These are phyloP conservation scores for Verticillium dahliae DNA, from an alignment of 2,329 filamentous ascomycete species.

Conservation along the genomic window DNA sequence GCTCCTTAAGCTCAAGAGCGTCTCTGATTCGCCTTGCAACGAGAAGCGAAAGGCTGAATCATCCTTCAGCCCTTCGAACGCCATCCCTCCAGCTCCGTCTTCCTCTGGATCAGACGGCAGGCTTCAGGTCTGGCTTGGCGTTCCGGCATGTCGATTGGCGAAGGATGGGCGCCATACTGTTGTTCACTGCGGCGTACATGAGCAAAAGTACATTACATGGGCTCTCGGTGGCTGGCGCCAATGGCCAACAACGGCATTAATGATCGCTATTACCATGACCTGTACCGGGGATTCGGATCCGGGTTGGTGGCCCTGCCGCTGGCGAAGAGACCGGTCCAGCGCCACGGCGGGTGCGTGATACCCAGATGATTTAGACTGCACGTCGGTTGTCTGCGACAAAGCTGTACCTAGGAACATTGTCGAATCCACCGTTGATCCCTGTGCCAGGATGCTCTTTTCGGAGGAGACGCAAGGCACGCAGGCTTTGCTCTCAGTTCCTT, in stretches of 20 bases:
- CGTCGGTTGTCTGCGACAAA: too few species aligned
- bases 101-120: neutral
- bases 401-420: neutral
- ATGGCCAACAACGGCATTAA: too few species aligned
- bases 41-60: neutral
- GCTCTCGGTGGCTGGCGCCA: too few species aligned
- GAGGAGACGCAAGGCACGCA: neutral
- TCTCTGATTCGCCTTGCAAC: neutral
- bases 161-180: neutral
- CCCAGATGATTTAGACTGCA: too few species aligned
- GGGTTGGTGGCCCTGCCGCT: too few species aligned
- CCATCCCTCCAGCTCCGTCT: neutral
- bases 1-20: neutral
- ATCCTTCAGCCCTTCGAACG: neutral
- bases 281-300: too few species aligned
- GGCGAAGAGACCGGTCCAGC: too few species aligned
- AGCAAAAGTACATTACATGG: too few species aligned
- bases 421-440: neutral
- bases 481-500: neutral
- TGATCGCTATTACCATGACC: too few species aligned
- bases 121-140: neutral
- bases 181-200: neutral
- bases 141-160: neutral
- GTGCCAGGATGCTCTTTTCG: neutral
- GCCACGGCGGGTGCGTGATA: too few species aligned